Evolutionary conservation across 768 basidiomycete species (phyloP), one percentile per base, ranked within the genome.

Genomic region (Hygrocybe coccinea): DNA sequence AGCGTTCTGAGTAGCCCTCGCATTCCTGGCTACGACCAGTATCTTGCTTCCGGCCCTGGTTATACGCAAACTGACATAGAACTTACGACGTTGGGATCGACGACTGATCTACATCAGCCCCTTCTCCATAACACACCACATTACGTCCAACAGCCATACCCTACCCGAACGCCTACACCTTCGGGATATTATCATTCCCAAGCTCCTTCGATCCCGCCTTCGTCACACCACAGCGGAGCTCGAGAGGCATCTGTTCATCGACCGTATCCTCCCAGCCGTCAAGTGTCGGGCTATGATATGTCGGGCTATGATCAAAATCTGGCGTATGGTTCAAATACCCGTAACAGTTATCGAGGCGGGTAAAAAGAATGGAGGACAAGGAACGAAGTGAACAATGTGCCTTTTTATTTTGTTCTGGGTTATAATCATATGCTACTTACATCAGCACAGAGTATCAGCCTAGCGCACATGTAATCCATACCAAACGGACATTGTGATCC

Each of bases 171-270:
- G 1, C 73, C 76, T 43, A 43, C 57, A 41, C 54, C 36, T 25
- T 53, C 38, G 39, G 44, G 15, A 39, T 72, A 75, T 33, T 74
- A 75, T 2, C 66, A 74, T 14, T 56, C 74, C 17, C 69, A 76
- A 6, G 67, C 74, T 8, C 67, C 75, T 3, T 77, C 79, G 1
- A 73, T 74, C 1, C 68, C 79, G 64, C 61, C 79, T 62, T 71
- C 78, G 56, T 60, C 74, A 59, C 52, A 71, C 59, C 54, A 65
- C 62, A 72, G 74, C 10, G 75, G 71, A 3, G 74, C 73, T 57
- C 73, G 84, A 45, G 82, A 86, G 61, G 85, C 85, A 5, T 81
- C 87, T 1, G 65, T 82, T 1, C 85, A 88, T 63, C 76, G 87
- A 55, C 85, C 84, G 5, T 25, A 64, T 52, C 72, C 74, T 35